Percentiles rank a stretch among this genome's conserved stretches.
Conservation (phyloP, 306 rosid species). For the Sophora flavescens region DNA sequence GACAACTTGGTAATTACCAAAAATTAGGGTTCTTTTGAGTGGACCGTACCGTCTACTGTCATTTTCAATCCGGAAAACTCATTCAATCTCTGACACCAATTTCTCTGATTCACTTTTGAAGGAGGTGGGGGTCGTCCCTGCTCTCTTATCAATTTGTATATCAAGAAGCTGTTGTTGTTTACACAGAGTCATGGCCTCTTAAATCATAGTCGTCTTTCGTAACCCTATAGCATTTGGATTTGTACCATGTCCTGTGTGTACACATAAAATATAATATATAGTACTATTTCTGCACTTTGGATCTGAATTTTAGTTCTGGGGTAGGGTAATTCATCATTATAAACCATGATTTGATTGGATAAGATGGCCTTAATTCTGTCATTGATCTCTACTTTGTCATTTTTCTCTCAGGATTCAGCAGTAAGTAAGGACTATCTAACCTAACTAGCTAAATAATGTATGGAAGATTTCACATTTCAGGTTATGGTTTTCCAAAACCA, state of each 20-base stretch:
- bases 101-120: slow-evolving; percentile 38
- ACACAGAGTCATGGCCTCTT: slow-evolving; percentile 32
- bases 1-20: slow-evolving; percentile 53
- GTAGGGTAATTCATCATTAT: slow-evolving; percentile 2
- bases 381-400: not conserved
- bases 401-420: not conserved
- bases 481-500: slow-evolving; percentile 25
- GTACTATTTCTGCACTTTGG: slow-evolving; percentile 42
- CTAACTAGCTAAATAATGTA: slow-evolving; percentile 8
- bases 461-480: slow-evolving; percentile 31
- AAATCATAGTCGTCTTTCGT: slow-evolving; percentile 23
- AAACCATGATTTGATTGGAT: not conserved
- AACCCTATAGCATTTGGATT: slow-evolving; percentile 33
- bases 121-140: slow-evolving; percentile 50
- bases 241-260: slow-evolving; percentile 27
- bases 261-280: not conserved
- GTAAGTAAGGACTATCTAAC: too few relatives aligned
- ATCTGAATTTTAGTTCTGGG: slow-evolving; percentile 34
- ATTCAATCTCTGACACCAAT: slow-evolving; percentile 53
- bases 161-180: slow-evolving; percentile 40
- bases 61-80: slow-evolving; percentile 48
- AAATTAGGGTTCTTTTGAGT: slow-evolving; percentile 45
- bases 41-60: slow-evolving; percentile 46
- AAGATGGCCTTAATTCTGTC: not conserved
- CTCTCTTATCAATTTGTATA: slow-evolving; percentile 38